These are phyloP conservation scores for Echria macrotheca DNA, from an alignment of 495 filamentous ascomycete genomes.

Conservation along the genomic window DNA sequence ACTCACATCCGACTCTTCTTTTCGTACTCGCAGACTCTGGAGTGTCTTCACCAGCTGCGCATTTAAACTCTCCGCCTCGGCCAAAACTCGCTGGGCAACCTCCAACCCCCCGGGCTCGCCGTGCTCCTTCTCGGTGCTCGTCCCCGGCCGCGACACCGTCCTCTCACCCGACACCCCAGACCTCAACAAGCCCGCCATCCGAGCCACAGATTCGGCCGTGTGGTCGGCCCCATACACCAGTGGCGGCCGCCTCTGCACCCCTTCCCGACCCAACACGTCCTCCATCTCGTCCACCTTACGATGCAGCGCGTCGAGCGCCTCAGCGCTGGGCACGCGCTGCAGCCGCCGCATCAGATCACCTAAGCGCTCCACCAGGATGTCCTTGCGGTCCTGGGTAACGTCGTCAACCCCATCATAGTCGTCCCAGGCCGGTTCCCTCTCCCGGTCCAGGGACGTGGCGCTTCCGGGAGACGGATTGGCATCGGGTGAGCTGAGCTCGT, in stretches of 20 bases:
- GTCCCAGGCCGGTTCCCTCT: not conserved
- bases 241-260: not conserved
- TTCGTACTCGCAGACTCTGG: constrained; percentile 35
- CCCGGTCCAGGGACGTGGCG: no score
- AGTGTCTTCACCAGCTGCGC: constrained; percentile 33
- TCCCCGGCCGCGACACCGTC: not conserved
- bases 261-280: constrained; percentile 22
- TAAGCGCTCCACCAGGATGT: constrained; percentile 45
- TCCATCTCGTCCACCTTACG: constrained; percentile 46
- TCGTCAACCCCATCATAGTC: constrained; percentile 12
- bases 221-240: no score
- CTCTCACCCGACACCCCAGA: not conserved
- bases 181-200: not conserved
- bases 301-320: constrained; percentile 32
- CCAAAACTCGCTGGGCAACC: constrained; percentile 29
- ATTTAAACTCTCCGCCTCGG: constrained; percentile 37
- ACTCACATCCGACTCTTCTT: constrained; percentile 48
- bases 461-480: not conserved
- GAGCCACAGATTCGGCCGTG: no score
- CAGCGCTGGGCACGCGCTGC: constrained; percentile 13
- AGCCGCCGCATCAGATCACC: constrained; percentile 40
- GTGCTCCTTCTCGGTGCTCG: not conserved
- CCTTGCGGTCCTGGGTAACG: constrained; percentile 38
- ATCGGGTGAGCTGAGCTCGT: no score
- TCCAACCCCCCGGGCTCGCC: not conserved